Base-by-base conservation (phyloP, 805 yeast species). In the Hanseniaspora taiwanica region DNA sequence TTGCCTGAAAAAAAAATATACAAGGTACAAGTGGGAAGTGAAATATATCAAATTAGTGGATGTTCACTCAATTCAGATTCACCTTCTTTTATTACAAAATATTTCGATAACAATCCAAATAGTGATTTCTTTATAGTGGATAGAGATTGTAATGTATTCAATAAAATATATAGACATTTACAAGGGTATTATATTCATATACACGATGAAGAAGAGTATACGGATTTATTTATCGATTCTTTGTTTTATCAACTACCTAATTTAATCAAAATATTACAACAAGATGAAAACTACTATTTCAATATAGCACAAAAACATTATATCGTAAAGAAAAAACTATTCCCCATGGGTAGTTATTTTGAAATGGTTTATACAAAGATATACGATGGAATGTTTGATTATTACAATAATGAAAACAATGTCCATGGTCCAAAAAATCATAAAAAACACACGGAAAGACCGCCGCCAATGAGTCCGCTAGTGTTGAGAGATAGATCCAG, bases 61-160 rank as follows among this genome's bases (percentile, higher is more conserved):
- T 87, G 91, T 0, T 83, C 94, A 2, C 59, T 86, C 29, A 79
- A 85, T 20, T 81, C 81, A 2, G 96, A 86, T 59, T 78, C 79
- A 0, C 96, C 96, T 0, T 82, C 93, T 4, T 85, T 81, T 55
- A 87, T 86, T 63, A 84, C 96, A 2, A 65, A 69, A 21, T 83
- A 65, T 60, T 86, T 86, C 55, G 18, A 36, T 12, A 18, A 21
- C 2, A 20, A 10, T 13, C 18, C 24, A 14, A 21, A 6, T 10
- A 25, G 21, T n/a, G 9, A n/a, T n/a, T n/a, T 1, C 55, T 83
- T 8, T 75, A 74, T 49, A 74, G n/a, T 86, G 40, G 96, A 86
- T 56, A 63, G 96, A 27, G 77, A 79, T 8, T 80, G 93, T 0
- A 63, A 57, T 1, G 71, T 82, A 0, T 86, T 86, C 55, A 72